phyloP scores from a whole-genome alignment of 768 basidiomycete genomes.

The Tricholomella constricta region DNA sequence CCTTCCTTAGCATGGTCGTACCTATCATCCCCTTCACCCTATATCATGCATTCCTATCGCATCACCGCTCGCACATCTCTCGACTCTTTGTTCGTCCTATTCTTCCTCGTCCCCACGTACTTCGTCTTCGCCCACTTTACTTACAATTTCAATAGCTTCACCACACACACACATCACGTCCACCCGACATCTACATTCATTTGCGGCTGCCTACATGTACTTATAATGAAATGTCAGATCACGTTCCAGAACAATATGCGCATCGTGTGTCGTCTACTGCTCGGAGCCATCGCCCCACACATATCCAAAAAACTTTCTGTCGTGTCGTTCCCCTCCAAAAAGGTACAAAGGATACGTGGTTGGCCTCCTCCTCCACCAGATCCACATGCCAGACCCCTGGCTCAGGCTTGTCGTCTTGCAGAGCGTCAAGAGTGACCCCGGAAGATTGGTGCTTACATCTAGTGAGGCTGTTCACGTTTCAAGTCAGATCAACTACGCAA shows the following conservation, averaged over 20 bases:
- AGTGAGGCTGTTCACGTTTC: slow-evolving; percentile 7
- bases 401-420: slow-evolving; percentile 8
- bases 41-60: slow-evolving; percentile 7
- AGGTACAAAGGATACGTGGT: slow-evolving; percentile 44
- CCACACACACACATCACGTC: slow-evolving; percentile 15
- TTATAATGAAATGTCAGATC: not conserved
- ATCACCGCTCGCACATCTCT: not conserved
- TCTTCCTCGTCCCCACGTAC: not conserved
- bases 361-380: slow-evolving; percentile 30
- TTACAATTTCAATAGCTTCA: not conserved
- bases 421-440: not conserved
- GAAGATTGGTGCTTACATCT: slow-evolving; percentile 12
- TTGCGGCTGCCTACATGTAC: not conserved
- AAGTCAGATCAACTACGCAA: not conserved
- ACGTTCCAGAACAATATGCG: not conserved
- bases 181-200: slow-evolving; percentile 20
- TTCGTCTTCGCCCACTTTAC: not conserved
- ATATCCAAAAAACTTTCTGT: slow-evolving; percentile 43
- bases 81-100: not conserved
- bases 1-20: slow-evolving; percentile 6
- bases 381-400: slow-evolving; percentile 48
- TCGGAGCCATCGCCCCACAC: slow-evolving; percentile 38
- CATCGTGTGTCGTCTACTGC: slow-evolving; percentile 28
- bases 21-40: slow-evolving; percentile 15
- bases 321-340: slow-evolving; percentile 34